Conservation (phyloP, 306 rosid genomes). For the Crotalaria pallida region DNA sequence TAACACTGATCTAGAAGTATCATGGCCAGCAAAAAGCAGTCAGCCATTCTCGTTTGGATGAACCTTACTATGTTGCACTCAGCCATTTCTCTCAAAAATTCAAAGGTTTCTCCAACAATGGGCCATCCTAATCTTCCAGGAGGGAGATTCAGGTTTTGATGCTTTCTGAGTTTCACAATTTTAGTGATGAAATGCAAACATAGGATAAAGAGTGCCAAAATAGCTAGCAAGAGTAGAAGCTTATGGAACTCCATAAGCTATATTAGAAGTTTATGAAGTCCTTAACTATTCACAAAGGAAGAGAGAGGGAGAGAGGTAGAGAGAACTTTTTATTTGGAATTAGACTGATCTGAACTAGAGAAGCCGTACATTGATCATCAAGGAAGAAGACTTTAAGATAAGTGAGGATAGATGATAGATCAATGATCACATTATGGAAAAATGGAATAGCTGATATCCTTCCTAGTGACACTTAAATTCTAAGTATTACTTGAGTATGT, state of each 20-base stretch:
- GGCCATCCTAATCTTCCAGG: conserved; percentile 42
- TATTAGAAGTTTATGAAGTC: neutral
- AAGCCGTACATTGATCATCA: too few species aligned
- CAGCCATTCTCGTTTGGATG: conserved; percentile 29
- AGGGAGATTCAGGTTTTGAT: conserved; percentile 29
- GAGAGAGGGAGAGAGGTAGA: neutral
- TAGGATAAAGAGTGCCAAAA: conserved; percentile 18
- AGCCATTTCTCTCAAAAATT: neutral
- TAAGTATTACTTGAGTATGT: too few species aligned
- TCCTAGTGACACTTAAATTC: too few species aligned
- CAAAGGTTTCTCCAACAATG: conserved; percentile 34
- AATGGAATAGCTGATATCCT: too few species aligned
- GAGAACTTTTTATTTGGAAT: neutral
- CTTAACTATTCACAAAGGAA: neutral
- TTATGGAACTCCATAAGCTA: conserved; percentile 20
- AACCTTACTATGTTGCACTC: conserved; percentile 18
- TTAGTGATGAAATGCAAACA: conserved; percentile 18
- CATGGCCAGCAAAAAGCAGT: conserved; percentile 41
- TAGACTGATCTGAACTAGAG: too few species aligned
- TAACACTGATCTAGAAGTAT: conserved; percentile 39
- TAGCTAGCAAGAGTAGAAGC: conserved; percentile 22
- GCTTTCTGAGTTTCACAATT: conserved; percentile 21
- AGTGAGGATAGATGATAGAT: too few species aligned
- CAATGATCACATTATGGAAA: too few species aligned
- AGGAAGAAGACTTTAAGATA: too few species aligned